Conservation (phyloP, 23 red algal genomes). For the Gracilaria caudata region DNA sequence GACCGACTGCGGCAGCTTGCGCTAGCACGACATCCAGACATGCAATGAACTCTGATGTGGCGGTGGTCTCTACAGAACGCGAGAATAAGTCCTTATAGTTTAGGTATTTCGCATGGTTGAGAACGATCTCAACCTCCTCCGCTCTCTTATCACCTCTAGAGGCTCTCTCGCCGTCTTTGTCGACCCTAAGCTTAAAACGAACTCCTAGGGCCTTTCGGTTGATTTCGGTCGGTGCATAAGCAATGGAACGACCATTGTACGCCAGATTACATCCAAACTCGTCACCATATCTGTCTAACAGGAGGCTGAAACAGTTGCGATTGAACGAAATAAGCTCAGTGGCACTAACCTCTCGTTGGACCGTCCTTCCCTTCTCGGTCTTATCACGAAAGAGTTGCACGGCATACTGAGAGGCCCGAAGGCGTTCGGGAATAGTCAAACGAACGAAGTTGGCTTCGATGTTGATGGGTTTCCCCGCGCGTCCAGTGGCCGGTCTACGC, state of each 20-base stretch:
- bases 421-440: neutral
- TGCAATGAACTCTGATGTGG: slow-evolving; percentile 14
- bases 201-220: slow-evolving; percentile 13
- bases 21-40: slow-evolving; percentile 58
- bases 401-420: slow-evolving; percentile 52
- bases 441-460: slow-evolving; percentile 49
- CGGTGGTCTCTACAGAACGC: neutral
- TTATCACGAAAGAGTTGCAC: slow-evolving; percentile 35
- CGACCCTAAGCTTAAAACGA: slow-evolving; percentile 7
- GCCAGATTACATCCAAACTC: slow-evolving; percentile 41
- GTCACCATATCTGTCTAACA: slow-evolving; percentile 7
- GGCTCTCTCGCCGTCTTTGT: slow-evolving; percentile 31
- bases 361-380: neutral
- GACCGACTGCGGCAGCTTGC: neutral
- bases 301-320: slow-evolving; percentile 24
- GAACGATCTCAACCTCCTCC: slow-evolving; percentile 30
- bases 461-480: slow-evolving; percentile 21
- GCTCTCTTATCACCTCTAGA: neutral
- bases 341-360: slow-evolving; percentile 26
- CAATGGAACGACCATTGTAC: slow-evolving; percentile 65
- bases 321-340: slow-evolving; percentile 47
- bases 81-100: slow-evolving; percentile 42
- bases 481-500: slow-evolving; percentile 21
- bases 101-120: slow-evolving; percentile 64
- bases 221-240: slow-evolving; percentile 53